Base-by-base conservation (phyloP, 495 filamentous ascomycete genomes). In the Melanomma pulvis-pyrius region DNA sequence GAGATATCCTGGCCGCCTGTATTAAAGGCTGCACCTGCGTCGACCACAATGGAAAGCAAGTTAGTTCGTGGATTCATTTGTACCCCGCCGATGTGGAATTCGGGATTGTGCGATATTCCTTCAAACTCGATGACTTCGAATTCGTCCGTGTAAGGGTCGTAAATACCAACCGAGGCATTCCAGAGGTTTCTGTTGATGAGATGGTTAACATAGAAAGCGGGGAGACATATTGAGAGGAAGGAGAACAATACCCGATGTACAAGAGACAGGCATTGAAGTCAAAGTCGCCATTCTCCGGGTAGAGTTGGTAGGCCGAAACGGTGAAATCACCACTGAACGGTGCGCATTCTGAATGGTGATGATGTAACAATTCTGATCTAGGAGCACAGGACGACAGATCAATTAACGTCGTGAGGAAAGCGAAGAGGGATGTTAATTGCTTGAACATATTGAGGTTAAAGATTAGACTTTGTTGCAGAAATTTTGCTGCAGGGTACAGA, bases 41-140 rank as follows among this genome's bases (percentile, higher is more conserved):
- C 51, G 15, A 48, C 60, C 13, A 63, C 51, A 30, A 56, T 46
- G 19, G 60, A 63, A 21, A 63, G n/a, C 1, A 55, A 19, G 21
- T 56, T 34, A 4, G 49, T 63, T 6, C 36, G 49, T 1, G 29
- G 59, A 28, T 63, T 56, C 26, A 21, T n/a, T 25, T 25, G 19
- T 11, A 63, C 60, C n/a, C 49, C 60, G 15, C 60, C 60, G 24
- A 63, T 17, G 24, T 63, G 60, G 34, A 55, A 63, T 7, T 19
- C 60, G 4, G 60, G 60, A 21, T 63, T 63, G 39, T 55, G 60
- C 2, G 60, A 28, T 8, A 63, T 63, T 19, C 39, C 51, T 17
- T 25, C 30, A 21, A 63, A 63, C 15, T 54, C 49, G 34, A 63
- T 32, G 29, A 56, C 25, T 48, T 63, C 30, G 15, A 47, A 13